Percentiles rank a stretch among this genome's conserved stretches.
Evolutionary conservation across 257 asterid species (phyloP).

Genomic region (Penstemon barbatus): DNA sequence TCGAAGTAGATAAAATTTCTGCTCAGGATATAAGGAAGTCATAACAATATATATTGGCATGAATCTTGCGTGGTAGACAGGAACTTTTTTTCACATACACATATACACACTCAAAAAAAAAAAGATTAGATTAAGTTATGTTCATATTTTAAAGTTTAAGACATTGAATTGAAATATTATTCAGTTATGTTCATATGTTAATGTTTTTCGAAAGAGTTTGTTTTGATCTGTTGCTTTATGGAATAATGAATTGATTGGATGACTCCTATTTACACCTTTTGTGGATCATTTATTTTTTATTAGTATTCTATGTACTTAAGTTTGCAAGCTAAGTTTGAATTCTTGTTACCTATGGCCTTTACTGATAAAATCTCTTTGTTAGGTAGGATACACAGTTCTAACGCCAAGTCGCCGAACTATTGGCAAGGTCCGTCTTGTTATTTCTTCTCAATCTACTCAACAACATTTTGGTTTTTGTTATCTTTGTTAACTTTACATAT

Average conservation of each 20-base stretch:
- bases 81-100: too few relatives aligned
- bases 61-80: too few relatives aligned
- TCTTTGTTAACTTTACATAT: not conserved
- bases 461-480: conserved; percentile 16
- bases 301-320: not conserved
- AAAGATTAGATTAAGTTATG: not conserved
- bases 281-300: not conserved
- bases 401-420: conserved; percentile 47
- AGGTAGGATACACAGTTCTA: conserved; percentile 70
- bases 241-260: conserved; percentile 1
- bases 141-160: not conserved
- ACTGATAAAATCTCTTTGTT: conserved; percentile 28
- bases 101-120: too few relatives aligned
- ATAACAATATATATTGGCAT: too few relatives aligned
- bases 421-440: conserved; percentile 51
- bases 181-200: too few relatives aligned
- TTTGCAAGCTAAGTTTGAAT: not conserved
- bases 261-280: not conserved
- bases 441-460: conserved; percentile 5
- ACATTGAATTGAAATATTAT: not conserved
- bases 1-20: too few relatives aligned
- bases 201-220: not conserved
- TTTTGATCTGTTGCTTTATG: not conserved
- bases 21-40: too few relatives aligned
- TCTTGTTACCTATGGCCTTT: not conserved